A percentile compares a stretch with the other conserved stretches of the same genome.
Evolutionary conservation across 2,329 filamentous ascomycete genomes (phyloP).

Genomic region (Westerdykella ornata): DNA sequence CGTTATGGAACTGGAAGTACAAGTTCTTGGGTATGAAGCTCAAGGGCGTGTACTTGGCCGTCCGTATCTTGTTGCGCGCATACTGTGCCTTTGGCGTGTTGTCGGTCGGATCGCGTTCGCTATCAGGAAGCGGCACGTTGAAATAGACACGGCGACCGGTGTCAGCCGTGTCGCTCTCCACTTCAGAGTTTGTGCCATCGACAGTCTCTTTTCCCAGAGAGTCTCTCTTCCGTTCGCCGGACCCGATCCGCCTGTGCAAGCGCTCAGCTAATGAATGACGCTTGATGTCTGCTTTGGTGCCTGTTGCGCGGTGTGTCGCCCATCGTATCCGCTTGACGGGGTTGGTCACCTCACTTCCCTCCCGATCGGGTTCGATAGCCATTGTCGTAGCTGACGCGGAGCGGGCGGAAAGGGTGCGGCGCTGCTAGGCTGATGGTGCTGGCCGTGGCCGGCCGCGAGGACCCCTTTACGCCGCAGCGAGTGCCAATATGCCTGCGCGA

Average conservation of each 20-base stretch:
- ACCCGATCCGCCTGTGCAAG: constrained; percentile 55
- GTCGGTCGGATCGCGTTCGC: constrained; percentile 66
- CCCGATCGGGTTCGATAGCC: constrained; percentile 11
- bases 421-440: no score
- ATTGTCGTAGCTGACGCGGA: constrained; percentile 1
- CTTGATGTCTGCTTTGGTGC: constrained; percentile 70
- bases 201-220: constrained; percentile 40
- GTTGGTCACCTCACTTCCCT: constrained; percentile 50
- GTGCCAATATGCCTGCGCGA: constrained; percentile 26
- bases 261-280: constrained; percentile 75
- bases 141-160: constrained; percentile 64
- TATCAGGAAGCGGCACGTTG: constrained; percentile 71
- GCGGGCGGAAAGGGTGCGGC: constrained; percentile 1
- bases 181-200: constrained; percentile 40
- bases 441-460: no score
- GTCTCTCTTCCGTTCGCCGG: constrained; percentile 57
- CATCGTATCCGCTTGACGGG: constrained; percentile 79
- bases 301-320: constrained; percentile 84
- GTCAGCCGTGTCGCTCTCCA: constrained; percentile 35
- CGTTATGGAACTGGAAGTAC: constrained; percentile 97
- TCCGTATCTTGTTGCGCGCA: constrained; percentile 92
- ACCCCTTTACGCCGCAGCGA: constrained; percentile 18
- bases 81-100: constrained; percentile 65
- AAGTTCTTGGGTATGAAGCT: constrained; percentile 96
- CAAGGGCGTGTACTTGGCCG: constrained; percentile 91